A percentile compares a stretch with the other conserved stretches of the same genome.
These are phyloP conservation scores for Haplosporangium sp. DNA, from an alignment of 371 early-diverging fungal genomes.

Conservation along the genomic window DNA sequence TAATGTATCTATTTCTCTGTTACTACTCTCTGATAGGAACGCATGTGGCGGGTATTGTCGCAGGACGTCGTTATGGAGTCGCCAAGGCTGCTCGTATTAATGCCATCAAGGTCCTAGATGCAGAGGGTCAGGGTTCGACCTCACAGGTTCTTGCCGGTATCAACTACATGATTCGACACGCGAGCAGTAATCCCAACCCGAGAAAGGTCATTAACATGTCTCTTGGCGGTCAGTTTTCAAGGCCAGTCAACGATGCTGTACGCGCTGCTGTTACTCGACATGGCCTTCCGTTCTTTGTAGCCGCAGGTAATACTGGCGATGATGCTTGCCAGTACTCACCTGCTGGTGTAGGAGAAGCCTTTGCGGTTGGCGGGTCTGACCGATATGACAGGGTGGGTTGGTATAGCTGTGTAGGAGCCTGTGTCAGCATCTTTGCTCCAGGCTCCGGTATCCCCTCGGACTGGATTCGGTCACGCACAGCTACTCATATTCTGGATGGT, in stretches of 20 bases:
- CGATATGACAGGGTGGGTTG: slow-evolving; percentile 59
- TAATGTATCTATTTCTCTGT: neutral
- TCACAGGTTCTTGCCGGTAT: slow-evolving; percentile 74
- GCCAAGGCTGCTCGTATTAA: slow-evolving; percentile 65
- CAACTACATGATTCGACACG: slow-evolving; percentile 50
- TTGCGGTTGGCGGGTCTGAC: slow-evolving; percentile 76
- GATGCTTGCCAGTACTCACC: slow-evolving; percentile 80
- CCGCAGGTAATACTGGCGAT: slow-evolving; percentile 76
- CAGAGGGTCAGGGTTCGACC: slow-evolving; percentile 65
- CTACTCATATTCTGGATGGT: slow-evolving; percentile 65
- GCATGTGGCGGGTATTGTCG: slow-evolving; percentile 69
- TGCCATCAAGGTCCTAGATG: slow-evolving; percentile 71
- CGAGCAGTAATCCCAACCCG: slow-evolving; percentile 40
- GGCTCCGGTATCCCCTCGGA: slow-evolving; percentile 60
- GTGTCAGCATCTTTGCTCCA: slow-evolving; percentile 68
- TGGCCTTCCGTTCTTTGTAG: slow-evolving; percentile 63
- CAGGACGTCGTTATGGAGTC: slow-evolving; percentile 63
- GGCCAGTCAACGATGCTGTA: slow-evolving; percentile 59
- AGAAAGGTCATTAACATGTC: slow-evolving; percentile 69
- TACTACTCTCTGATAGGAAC: slow-evolving; percentile 44
- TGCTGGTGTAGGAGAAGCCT: slow-evolving; percentile 65
- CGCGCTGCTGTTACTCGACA: slow-evolving; percentile 56
- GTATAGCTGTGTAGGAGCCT: slow-evolving; percentile 65
- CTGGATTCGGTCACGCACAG: slow-evolving; percentile 54
- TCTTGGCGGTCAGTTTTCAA: slow-evolving; percentile 64